These are phyloP conservation scores for Dendrobium nobile DNA, from an alignment of 106 monocot species.

Conservation along the genomic window DNA sequence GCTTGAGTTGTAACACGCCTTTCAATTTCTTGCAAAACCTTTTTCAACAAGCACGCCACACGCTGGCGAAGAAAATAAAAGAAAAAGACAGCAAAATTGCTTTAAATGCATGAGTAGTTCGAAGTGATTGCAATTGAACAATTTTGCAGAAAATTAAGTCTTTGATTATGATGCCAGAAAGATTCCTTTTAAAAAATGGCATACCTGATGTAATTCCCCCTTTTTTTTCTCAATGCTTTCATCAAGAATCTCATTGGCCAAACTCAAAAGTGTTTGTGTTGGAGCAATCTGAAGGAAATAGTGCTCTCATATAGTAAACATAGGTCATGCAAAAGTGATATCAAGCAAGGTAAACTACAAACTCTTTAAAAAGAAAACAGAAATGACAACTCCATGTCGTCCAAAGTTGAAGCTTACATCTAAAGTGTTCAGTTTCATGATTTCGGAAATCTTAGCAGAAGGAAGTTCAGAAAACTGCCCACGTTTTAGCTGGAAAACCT, in stretches of 20 bases:
- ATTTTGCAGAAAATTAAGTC: neutral
- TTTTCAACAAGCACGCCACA: slow-evolving; percentile 55
- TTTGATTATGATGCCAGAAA: neutral
- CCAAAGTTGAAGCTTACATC: slow-evolving; percentile 22
- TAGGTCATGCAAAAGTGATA: neutral
- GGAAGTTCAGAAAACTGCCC: slow-evolving; percentile 37
- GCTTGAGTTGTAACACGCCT: slow-evolving; percentile 70
- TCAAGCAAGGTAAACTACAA: neutral
- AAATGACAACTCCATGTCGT: neutral
- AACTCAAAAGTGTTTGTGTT: slow-evolving; percentile 52
- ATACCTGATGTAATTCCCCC: slow-evolving; percentile 85
- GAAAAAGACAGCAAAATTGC: neutral
- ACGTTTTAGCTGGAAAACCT: slow-evolving; percentile 33
- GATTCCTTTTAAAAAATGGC: slow-evolving; percentile 15
- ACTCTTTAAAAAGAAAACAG: neutral
- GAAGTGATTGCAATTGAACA: neutral
- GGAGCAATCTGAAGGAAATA: slow-evolving; percentile 52
- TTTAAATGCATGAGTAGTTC: neutral
- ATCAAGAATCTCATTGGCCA: slow-evolving; percentile 58
- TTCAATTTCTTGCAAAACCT: slow-evolving; percentile 73
- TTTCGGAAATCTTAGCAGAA: slow-evolving; percentile 42
- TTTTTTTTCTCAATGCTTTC: slow-evolving; percentile 67
- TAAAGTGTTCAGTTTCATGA: slow-evolving; percentile 34
- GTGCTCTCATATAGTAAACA: neutral
- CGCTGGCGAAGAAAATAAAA: slow-evolving; percentile 30